Conservation (phyloP, 345 rosid species). For the Capsella bursapastoris region DNA sequence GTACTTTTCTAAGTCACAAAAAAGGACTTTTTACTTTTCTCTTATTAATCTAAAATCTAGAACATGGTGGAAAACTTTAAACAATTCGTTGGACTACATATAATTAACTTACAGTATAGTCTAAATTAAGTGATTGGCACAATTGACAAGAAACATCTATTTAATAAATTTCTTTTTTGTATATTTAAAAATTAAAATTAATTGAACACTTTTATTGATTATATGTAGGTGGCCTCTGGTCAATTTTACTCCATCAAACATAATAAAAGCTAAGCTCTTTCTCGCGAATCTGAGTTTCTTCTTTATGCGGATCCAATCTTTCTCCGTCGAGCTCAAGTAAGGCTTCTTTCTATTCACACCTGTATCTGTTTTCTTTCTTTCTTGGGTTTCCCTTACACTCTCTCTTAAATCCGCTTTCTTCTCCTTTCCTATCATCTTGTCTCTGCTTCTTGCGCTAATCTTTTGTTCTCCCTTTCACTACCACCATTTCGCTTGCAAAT, state of each 20-base stretch:
- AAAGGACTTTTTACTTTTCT: no score
- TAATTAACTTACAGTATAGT: no score
- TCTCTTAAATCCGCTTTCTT: no score
- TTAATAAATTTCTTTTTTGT: no score
- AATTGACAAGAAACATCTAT: no score
- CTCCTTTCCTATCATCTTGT: not conserved
- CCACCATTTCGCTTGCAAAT: not conserved
- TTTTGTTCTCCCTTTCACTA: not conserved
- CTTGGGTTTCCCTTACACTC: not conserved
- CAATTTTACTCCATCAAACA: not conserved
- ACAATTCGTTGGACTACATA: no score
- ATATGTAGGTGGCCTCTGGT: not conserved
- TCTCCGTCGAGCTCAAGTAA: slow-evolving; percentile 36
- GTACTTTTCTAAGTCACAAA: no score
- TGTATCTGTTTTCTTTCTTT: no score
- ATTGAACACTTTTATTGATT: not conserved
- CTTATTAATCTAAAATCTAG: no score
- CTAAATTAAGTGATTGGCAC: no score
- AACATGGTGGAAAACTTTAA: no score
- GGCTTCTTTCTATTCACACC: not conserved
- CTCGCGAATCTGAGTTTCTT: slow-evolving; percentile 22
- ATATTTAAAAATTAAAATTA: no score
- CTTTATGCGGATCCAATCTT: slow-evolving; percentile 18
- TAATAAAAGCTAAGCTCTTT: not conserved
- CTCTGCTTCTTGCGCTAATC: slow-evolving; percentile 9